Conservation (phyloP, 1,139 yeast genomes). For the Geotrichum candidum region DNA sequence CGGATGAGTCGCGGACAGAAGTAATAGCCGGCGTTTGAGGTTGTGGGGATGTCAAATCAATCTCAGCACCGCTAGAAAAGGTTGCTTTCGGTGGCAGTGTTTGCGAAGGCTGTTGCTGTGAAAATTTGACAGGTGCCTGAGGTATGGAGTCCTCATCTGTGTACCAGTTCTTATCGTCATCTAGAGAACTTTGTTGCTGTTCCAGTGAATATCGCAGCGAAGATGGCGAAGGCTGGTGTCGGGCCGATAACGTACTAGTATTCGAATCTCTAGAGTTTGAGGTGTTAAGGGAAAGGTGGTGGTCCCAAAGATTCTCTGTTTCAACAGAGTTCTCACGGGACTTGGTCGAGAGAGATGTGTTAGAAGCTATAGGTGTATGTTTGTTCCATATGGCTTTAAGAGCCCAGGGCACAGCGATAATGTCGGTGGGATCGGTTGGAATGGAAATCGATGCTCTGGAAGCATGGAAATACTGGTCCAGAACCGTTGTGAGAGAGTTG, state of each 20-base stretch:
- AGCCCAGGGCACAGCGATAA: constrained; percentile 36
- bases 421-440: constrained; percentile 35
- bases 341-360: neutral
- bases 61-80: neutral
- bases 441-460: constrained; percentile 29
- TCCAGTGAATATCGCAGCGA: neutral
- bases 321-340: constrained; percentile 5
- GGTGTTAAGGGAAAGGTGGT: neutral
- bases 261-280: neutral
- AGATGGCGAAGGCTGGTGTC: neutral
- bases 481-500: constrained; percentile 27
- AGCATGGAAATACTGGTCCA: constrained; percentile 29
- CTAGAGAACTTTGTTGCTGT: neutral
- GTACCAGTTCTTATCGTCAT: neutral
- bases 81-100: neutral
- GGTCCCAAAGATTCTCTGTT: neutral
- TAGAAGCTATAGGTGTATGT: neutral
- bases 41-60: neutral
- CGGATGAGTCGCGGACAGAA: constrained; percentile 1
- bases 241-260: neutral
- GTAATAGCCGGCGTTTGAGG: neutral
- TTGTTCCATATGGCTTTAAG: constrained; percentile 32
- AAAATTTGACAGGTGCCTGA: neutral
- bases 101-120: neutral
- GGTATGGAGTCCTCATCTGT: neutral